Base-by-base conservation (phyloP, 1,284 basidiomycete species). In the Boletellus sp. region DNA sequence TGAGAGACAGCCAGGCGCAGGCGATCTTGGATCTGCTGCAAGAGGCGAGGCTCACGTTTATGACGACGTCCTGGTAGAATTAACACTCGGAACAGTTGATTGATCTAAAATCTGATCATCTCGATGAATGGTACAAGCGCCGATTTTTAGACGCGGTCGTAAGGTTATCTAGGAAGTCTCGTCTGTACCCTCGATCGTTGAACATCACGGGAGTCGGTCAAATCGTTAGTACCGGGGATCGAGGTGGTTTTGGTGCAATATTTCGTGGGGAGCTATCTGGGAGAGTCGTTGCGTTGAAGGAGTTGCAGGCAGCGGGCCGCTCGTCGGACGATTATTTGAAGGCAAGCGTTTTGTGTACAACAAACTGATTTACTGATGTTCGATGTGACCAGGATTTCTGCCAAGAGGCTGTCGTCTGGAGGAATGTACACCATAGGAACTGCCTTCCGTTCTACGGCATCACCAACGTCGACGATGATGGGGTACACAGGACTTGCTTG, bases 361-460 rank as follows among this genome's bases (percentile, higher is more conserved):
- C 39, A 18, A 13, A 37, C 11, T 4, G 18, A 37, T 30, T 42
- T 44, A 19, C 40, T 60, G 24, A 62, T 5, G 10, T 48, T 40
- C 12, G 37, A 24, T 32, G 4, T 21, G 1, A 49, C 5, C 42
- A 65, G 63, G 53, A 60, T 50, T 62, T 68, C 33, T 66, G 57
- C 26, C 54, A 64, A 44, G 66, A 67, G 41, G 57, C 60, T 32
- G 53, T 65, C n/a, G 57, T 68, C 8, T 67, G 63, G 63, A 53
- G 61, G 44, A 67, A 68, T 18, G 56, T 64, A 24, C 59, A 58
- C 16, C 63, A 65, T 42, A 46, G 13, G 12, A 58, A 62, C 37
- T 67, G 64, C 44, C 56, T 65, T 28, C 66, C 66, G 0, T 66
- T 68, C 43, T 68, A 68, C 15, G 63, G 66, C 2, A 44, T 67